Evolutionary conservation across 208 protist genomes (phyloP), one percentile per base, ranked within the genome.

Genomic region (Acanthamoeba triangularis): DNA sequence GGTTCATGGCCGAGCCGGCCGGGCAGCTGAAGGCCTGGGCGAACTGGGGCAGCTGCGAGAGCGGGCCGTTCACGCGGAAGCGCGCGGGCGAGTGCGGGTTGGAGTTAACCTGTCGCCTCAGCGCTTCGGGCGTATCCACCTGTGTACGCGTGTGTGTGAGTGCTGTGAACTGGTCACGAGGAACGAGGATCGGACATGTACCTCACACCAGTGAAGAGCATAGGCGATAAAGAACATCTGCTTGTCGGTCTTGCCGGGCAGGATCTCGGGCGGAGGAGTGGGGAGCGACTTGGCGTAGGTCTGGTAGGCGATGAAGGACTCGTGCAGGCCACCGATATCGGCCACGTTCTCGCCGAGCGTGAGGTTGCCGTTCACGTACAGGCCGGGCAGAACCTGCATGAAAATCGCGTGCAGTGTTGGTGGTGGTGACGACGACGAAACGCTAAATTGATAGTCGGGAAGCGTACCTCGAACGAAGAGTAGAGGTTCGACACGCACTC

Each of bases 211-310:
- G 65, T 94, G 41, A 25, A 69, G 90, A 44, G 6, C 41, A 33
- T 69, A 56, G 37, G 90, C 41, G 90, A 94, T 65, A 65, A 94
- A 94, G 90, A 94, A 94, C 65, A 94, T 54, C 90, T 94, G 61
- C 20, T 44, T 41, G 67, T 37, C 72, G 23, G 61, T 61, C 72
- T 44, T 61, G 23, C 65, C 65, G 44, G 41, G 49, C 28, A 94
- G 54, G 65, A 69, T 76, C 90, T 37, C 20, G 67, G 72, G 44
- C 41, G 35, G 37, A 7, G 41, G 65, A 30, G 25, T 20, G 30
- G 61, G 49, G 28, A 94, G 67, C 33, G 25, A 35, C 65, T 82
- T 37, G 44, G 16, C 54, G 47, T 76, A 65, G 65, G 63, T 94
- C 69, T 82, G 11, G 65, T 61, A 94, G 37, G 90, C 90, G 65